Evolutionary conservation across 208 protist species (phyloP).

Genomic region (Acanthamoeba sp.): DNA sequence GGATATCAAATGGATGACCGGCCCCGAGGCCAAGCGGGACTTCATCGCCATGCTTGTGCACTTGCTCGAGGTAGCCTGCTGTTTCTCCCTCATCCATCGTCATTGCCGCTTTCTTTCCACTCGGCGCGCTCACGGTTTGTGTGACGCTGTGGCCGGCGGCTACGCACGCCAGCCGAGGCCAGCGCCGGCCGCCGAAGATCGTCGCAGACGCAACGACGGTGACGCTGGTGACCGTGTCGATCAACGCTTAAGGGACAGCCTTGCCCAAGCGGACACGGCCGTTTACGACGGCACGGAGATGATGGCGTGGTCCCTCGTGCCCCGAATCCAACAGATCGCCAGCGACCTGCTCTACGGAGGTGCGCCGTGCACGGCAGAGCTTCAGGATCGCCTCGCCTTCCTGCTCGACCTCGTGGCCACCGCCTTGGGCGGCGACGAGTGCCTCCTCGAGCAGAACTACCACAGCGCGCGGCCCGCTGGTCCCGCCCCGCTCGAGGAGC

Average conservation of each 20-base stretch:
- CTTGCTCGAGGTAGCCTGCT: neutral
- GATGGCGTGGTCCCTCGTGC: slow-evolving; percentile 24
- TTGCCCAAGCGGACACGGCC: neutral
- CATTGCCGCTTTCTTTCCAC: neutral
- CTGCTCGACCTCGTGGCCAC: neutral
- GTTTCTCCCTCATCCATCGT: neutral
- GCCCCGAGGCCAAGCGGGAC: neutral
- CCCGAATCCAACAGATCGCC: neutral
- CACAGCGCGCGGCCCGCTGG: neutral
- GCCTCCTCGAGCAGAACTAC: neutral
- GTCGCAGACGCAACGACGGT: neutral
- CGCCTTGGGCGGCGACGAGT: neutral
- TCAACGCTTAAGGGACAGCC: neutral
- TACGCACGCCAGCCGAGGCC: neutral
- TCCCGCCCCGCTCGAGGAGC: neutral
- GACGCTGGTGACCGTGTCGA: neutral
- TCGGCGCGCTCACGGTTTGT: neutral
- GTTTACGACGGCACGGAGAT: slow-evolving; percentile 26
- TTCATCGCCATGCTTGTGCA: neutral
- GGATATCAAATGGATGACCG: neutral
- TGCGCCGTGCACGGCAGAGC: neutral
- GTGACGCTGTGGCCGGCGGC: no score
- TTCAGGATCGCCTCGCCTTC: neutral
- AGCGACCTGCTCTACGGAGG: neutral
- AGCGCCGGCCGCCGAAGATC: neutral